A percentile compares a stretch with the other conserved stretches of the same genome.
Evolutionary conservation across 2,329 filamentous ascomycete genomes (phyloP).

Genomic region (Pseudogymnoascus sp.): DNA sequence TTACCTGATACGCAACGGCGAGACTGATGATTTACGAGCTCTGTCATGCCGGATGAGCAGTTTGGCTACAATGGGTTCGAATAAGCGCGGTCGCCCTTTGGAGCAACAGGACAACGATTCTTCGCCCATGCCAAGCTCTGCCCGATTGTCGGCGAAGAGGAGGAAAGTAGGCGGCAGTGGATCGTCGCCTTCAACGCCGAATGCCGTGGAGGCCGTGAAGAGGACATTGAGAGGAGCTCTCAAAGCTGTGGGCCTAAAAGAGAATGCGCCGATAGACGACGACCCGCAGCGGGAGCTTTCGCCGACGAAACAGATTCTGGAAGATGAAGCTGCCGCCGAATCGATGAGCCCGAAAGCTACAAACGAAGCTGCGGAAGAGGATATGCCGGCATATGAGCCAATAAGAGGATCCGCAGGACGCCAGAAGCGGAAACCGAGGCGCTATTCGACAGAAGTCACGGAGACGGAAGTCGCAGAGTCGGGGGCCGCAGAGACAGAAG

Average conservation of each 20-base stretch:
- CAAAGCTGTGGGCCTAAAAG: not conserved
- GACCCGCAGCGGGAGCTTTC: constrained; percentile 14
- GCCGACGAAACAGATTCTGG: not conserved
- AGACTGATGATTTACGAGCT: not conserved
- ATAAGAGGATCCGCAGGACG: not conserved
- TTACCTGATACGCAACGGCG: not conserved
- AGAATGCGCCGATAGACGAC: constrained; percentile 15
- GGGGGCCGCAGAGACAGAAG: not conserved
- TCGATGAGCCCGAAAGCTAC: not conserved
- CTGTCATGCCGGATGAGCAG: not conserved
- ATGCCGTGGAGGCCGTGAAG: constrained; percentile 15
- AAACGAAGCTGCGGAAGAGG: not conserved
- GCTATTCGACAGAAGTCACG: not conserved
- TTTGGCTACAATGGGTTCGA: not conserved
- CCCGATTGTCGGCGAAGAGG: constrained; percentile 12
- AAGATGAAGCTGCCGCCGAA: not conserved
- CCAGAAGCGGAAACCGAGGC: not conserved
- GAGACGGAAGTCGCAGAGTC: not conserved
- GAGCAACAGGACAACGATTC: constrained; percentile 2
- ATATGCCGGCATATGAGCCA: not conserved
- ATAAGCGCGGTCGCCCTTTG: not conserved
- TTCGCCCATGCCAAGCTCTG: constrained; percentile 1
- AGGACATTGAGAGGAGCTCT: constrained; percentile 15
- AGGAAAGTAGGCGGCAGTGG: constrained; percentile 11
- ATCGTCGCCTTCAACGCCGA: constrained; percentile 18